Percentiles rank a stretch among this genome's conserved stretches.
These are phyloP conservation scores for Aphanoascus verrucosus DNA, from an alignment of 2,329 filamentous ascomycete genomes.

Conservation along the genomic window DNA sequence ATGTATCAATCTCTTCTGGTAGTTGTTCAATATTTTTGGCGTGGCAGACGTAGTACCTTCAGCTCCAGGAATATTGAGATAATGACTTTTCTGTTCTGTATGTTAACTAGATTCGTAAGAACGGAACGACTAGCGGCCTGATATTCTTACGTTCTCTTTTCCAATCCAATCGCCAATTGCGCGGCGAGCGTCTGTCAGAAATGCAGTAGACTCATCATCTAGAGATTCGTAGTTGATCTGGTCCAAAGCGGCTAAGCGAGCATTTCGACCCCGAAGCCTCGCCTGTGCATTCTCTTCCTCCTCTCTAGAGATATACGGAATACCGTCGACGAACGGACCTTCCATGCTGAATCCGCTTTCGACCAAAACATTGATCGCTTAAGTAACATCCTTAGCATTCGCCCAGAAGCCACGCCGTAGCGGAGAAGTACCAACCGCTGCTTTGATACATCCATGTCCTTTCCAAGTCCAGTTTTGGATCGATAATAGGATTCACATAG, in stretches of 20 bases:
- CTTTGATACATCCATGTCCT: constrained; percentile 51
- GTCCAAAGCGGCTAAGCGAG: constrained; percentile 22
- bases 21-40: constrained; percentile 39
- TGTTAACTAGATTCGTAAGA: neutral
- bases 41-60: constrained; percentile 14
- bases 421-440: constrained; percentile 32
- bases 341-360: constrained; percentile 50
- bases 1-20: constrained; percentile 55
- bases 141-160: constrained; percentile 18
- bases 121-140: neutral
- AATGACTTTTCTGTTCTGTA: constrained; percentile 22
- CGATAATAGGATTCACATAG: constrained; percentile 47
- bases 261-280: constrained; percentile 35
- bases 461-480: constrained; percentile 46
- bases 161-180: constrained; percentile 40
- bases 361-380: constrained; percentile 51
- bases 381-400: constrained; percentile 11
- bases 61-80: constrained; percentile 38
- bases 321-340: constrained; percentile 45
- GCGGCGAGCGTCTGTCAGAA: constrained; percentile 38
- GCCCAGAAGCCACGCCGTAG: neutral
- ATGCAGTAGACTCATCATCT: constrained; percentile 44
- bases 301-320: constrained; percentile 51
- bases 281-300: constrained; percentile 44
- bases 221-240: constrained; percentile 43